Base-by-base conservation (phyloP, 1,139 yeast species). In the Suhomyces maxii region DNA sequence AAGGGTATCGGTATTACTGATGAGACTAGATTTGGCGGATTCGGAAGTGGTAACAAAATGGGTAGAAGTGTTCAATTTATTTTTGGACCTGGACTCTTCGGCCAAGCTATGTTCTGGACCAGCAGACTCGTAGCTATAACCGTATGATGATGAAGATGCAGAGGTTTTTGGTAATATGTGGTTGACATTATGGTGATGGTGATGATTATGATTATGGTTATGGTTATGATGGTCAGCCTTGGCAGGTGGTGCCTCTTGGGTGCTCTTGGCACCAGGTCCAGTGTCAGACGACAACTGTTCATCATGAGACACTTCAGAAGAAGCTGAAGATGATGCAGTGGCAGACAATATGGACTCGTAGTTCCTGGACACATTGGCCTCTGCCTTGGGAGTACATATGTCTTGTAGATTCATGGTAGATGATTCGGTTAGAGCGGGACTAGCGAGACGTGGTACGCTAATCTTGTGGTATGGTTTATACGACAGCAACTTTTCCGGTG, bases 391-490 rank as follows among this genome's bases (percentile, higher is more conserved):
- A 8, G 44, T 47, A 40, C 57, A 54, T 28, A 42, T 44, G 26
- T 53, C 56, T 34, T 50, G 55, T 35, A 54, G 49, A 41, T 54
- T 48, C 57, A 54, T 54, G 23, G 44, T 37, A 23, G 31, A 3
- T 18, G 23, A 18, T 28, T 28, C 31, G 31, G 31, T 11, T 9
- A 28, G 4, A 28, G 36, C 13, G 14, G 42, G 41, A 36, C 42
- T 42, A 32, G 36, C 36, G n/a, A 40, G 41, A 28, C 13, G 18
- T 26, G 12, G 36, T 23, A 28, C 33, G 32, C 18, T 37, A 14
- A 37, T 28, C 31, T 28, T 6, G 7, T 9, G 31, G 7, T 28
- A 28, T 28, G 31, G 6, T 11, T 11, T 28, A 28, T 28, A 28
- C 9, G 31, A 28, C 31, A 28, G 31, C 31, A 28, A 18, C 31